Percentiles rank a stretch among this genome's conserved stretches.
Evolutionary conservation across 495 filamentous ascomycete species (phyloP).

Genomic region (Tetracladium setigerum): DNA sequence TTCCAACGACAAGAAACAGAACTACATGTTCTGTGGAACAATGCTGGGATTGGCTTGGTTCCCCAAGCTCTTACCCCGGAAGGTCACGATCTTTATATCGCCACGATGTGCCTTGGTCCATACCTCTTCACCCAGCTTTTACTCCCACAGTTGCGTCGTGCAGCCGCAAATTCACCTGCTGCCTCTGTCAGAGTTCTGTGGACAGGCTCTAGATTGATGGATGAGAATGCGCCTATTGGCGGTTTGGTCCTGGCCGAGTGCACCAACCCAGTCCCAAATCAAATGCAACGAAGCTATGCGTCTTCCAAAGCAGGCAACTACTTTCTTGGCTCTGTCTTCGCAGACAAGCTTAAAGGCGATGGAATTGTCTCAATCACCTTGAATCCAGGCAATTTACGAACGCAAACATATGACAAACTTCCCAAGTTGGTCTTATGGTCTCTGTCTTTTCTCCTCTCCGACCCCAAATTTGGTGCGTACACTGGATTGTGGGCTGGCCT

Average conservation of each 20-base stretch:
- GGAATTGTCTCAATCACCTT: slow-evolving; percentile 23
- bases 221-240: slow-evolving; percentile 13
- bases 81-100: slow-evolving; percentile 22
- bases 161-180: slow-evolving; percentile 22
- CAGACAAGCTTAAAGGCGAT: slow-evolving; percentile 1
- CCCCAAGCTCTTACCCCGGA: slow-evolving; percentile 28
- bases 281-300: slow-evolving; percentile 17
- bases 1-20: slow-evolving; percentile 32
- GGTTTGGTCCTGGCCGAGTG: slow-evolving; percentile 21
- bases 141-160: slow-evolving; percentile 30
- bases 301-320: slow-evolving; percentile 28
- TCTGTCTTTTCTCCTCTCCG: slow-evolving; percentile 21
- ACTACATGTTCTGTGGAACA: slow-evolving; percentile 48
- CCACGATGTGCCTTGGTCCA: slow-evolving; percentile 29
- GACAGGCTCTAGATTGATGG: slow-evolving; percentile 23
- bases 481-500: slow-evolving; percentile 34
- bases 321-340: slow-evolving; percentile 25
- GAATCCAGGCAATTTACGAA: slow-evolving; percentile 36
- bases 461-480: slow-evolving; percentile 30
- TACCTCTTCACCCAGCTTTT: slow-evolving; percentile 39
- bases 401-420: slow-evolving; percentile 29
- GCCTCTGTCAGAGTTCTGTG: slow-evolving; percentile 35
- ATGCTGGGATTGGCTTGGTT: slow-evolving; percentile 38
- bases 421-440: slow-evolving; percentile 15
- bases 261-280: neutral